Evolutionary conservation across 2,329 filamentous ascomycete genomes (phyloP).

Genomic region (Cladosporium colombiae): DNA sequence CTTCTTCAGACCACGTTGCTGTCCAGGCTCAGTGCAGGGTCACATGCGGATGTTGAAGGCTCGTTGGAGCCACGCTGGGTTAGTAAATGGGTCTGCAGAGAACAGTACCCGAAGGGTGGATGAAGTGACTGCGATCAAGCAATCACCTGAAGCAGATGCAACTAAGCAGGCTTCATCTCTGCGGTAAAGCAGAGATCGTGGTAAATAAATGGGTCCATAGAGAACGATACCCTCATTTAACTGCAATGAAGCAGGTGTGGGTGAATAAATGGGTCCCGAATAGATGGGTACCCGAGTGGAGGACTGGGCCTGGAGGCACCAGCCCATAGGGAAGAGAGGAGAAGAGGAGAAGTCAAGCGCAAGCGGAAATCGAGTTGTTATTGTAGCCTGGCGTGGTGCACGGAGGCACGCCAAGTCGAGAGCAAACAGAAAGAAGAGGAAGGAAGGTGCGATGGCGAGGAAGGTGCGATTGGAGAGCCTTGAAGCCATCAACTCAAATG

Average conservation of each 20-base stretch:
- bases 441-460: background rate
- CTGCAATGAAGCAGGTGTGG: background rate
- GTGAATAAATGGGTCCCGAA: background rate
- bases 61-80: background rate
- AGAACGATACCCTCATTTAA: background rate
- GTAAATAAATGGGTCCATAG: background rate
- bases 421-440: no score
- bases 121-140: background rate
- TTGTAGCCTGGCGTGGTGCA: background rate
- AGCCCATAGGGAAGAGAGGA: background rate
- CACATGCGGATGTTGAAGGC: background rate
- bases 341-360: background rate
- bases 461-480: no score
- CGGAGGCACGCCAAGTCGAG: background rate
- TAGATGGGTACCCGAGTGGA: background rate
- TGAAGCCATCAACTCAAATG: no score
- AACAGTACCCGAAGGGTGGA: background rate
- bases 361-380: background rate
- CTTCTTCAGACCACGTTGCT: background rate
- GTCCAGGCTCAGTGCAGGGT: background rate
- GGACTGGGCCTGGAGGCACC: background rate
- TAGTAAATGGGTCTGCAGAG: background rate
- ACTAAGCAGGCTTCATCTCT: background rate
- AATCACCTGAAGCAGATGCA: background rate
- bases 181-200: background rate